Evolutionary conservation across 805 yeast genomes (phyloP), one percentile per base, ranked within the genome.

Genomic region (Saccharomycopsis fermentans): DNA sequence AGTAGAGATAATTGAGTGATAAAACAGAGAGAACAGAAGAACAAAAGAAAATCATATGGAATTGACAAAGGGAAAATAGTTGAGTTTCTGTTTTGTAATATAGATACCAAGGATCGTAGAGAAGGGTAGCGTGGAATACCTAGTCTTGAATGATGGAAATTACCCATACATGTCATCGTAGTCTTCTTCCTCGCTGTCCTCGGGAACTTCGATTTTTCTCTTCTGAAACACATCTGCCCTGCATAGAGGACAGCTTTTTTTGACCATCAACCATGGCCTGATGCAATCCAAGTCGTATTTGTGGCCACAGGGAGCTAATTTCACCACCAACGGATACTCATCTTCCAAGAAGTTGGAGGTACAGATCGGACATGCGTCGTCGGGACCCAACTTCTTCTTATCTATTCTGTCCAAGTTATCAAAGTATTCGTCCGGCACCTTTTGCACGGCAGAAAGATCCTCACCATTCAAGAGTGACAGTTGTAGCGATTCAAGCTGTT

Each of bases 231-330:
- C 81, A 66, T 90, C 84, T 61, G 79, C 81, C 63, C 98, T 76
- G 68, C 97, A 92, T 65, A 92, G 70, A 0, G 98, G 98, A 67
- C 98, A 91, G 0, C 89, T 85, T 1, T 79, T 73, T 64, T 86
- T 82, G 55, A 82, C 74, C 62, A 81, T 80, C 56, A 92, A 74
- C 98, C 98, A 91, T 0, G 96, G 94, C 0, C 86, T 85, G 40
- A 92, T 83, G 69, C 97, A 91, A 64, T 92, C 97, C 63, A 90
- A 74, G 68, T 91, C 98, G 70, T 87, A 91, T 48, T 77, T 77
- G 69, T 91, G 98, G 43, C 77, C 75, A 70, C 98, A 91, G 2
- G 84, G 85, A 5, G 86, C 84, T 27, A 91, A 74, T 64, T 78
- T 74, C 17, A 90, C 96, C 12, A 91, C 82, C 54, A 91, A 73